phyloP scores from a whole-genome alignment of 1,284 basidiomycete species.

The Cronartium quercuum region DNA sequence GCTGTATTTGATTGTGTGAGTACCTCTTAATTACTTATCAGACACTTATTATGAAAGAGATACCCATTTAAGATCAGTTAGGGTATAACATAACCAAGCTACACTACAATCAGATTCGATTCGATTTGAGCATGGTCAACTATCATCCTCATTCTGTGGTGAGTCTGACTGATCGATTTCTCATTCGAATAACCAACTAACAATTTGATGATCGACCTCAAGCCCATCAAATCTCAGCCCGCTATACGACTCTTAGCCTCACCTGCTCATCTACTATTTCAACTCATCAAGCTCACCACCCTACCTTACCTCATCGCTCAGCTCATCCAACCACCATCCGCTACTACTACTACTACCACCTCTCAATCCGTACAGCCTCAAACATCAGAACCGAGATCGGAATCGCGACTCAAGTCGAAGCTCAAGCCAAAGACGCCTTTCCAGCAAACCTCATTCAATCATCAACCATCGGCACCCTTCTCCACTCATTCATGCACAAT shows the following conservation, averaged over 20 bases:
- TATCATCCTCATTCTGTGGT: too few species aligned
- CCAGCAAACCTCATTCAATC: neutral
- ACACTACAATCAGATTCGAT: too few species aligned
- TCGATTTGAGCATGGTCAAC: too few species aligned
- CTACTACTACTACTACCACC: neutral
- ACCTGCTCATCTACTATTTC: conserved; percentile 25
- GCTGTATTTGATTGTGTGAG: too few species aligned
- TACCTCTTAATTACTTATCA: too few species aligned
- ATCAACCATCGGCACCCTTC: neutral
- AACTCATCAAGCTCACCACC: conserved; percentile 33
- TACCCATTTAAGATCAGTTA: too few species aligned
- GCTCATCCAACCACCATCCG: conserved; percentile 2
- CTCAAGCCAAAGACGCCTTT: neutral
- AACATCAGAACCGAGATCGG: neutral
- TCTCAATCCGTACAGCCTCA: neutral
- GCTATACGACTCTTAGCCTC: conserved; percentile 12
- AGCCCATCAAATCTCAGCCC: conserved; percentile 5
- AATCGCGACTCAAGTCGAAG: neutral
- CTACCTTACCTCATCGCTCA: conserved; percentile 26
- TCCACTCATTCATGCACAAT: neutral
- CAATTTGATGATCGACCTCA: too few species aligned
- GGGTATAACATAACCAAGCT: too few species aligned
- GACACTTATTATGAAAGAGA: too few species aligned
- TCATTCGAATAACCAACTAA: too few species aligned
- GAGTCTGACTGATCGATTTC: too few species aligned